These are phyloP conservation scores for Panicum virgatum DNA, from an alignment of 202 grass and related monocot genomes.

Conservation along the genomic window DNA sequence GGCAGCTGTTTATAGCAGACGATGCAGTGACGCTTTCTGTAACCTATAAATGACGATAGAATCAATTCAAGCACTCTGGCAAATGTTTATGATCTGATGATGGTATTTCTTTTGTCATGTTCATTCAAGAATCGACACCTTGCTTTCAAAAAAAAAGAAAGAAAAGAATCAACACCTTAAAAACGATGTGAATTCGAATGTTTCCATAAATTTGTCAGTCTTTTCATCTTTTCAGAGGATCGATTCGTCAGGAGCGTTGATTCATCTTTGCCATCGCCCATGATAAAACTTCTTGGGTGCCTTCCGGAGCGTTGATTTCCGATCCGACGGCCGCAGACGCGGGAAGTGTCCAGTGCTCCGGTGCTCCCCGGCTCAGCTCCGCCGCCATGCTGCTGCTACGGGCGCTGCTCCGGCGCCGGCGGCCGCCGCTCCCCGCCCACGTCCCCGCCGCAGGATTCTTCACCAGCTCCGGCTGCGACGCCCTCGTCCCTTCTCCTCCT, in stretches of 20 bases:
- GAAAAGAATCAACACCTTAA: too few species aligned
- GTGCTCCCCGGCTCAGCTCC: background rate
- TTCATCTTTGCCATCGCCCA: background rate
- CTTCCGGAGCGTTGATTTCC: background rate
- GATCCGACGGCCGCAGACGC: background rate
- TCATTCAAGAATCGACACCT: background rate
- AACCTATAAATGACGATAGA: background rate
- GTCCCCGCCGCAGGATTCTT: conserved; percentile 26
- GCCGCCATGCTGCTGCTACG: conserved; percentile 31
- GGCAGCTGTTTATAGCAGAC: background rate
- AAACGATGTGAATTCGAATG: background rate
- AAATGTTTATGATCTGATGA: background rate
- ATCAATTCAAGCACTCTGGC: background rate
- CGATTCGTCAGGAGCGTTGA: background rate
- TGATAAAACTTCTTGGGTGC: background rate
- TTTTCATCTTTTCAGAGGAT: background rate
- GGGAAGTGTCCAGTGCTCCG: background rate
- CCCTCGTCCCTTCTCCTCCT: background rate
- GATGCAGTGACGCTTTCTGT: background rate
- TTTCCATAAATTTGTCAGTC: background rate
- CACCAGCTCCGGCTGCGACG: conserved; percentile 32
- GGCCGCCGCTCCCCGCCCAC: conserved; percentile 1
- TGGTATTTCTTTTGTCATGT: background rate
- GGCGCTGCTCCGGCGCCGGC: conserved; percentile 38
- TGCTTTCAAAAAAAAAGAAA: too few species aligned